phyloP scores from a whole-genome alignment of 768 basidiomycete genomes.

The Panellus pusillus region DNA sequence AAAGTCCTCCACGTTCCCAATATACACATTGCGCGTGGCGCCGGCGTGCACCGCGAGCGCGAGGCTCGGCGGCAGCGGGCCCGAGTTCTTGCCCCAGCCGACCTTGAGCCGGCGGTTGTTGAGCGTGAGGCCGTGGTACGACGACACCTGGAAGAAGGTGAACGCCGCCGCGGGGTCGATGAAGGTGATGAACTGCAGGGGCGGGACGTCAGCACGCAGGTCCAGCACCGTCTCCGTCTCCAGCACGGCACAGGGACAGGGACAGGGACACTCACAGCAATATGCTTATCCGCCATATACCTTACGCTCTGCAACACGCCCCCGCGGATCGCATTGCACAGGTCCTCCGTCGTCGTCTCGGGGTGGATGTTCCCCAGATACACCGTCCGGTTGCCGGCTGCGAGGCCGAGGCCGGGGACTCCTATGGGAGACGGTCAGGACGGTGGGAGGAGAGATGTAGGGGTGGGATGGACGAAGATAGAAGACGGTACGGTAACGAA shows the following conservation, averaged over 20 bases:
- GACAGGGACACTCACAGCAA: constrained; percentile 66
- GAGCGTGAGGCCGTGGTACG: constrained; percentile 84
- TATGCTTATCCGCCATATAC: constrained; percentile 97
- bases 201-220: constrained; percentile 16
- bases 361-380: constrained; percentile 97
- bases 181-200: constrained; percentile 86
- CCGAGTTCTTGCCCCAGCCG: constrained; percentile 97
- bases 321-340: constrained; percentile 96
- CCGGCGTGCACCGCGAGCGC: constrained; percentile 90
- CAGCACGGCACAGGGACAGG: too few relatives aligned
- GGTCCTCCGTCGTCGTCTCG: constrained; percentile 90
- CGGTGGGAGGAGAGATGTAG: too few relatives aligned
- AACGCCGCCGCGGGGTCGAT: constrained; percentile 92
- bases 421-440: background rate
- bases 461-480: too few relatives aligned
- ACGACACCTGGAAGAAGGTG: constrained; percentile 92
- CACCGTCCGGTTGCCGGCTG: constrained; percentile 77
- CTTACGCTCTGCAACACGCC: constrained; percentile 93
- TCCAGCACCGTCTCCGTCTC: too few relatives aligned
- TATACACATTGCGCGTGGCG: constrained; percentile 95
- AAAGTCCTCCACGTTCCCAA: constrained; percentile 95
- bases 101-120: constrained; percentile 95
- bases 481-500: too few relatives aligned
- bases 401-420: constrained; percentile 16
- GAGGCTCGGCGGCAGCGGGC: constrained; percentile 78